phyloP scores from a whole-genome alignment of 2,329 filamentous ascomycete species.

The Xylaria sp. region DNA sequence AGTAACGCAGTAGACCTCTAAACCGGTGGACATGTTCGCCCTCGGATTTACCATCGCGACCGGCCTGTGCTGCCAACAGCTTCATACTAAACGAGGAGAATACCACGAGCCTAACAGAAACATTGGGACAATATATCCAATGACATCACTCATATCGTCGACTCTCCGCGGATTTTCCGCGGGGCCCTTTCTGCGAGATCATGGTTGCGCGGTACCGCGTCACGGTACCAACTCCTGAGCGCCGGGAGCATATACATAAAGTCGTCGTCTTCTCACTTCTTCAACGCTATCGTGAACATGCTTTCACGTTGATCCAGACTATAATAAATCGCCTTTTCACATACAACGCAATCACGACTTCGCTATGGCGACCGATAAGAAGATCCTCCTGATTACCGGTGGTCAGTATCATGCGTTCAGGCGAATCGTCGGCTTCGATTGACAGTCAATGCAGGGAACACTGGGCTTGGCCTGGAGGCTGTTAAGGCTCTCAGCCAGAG shows the following conservation, averaged over 20 bases:
- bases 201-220: neutral
- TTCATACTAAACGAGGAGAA: neutral
- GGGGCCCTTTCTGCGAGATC: neutral
- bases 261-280: neutral
- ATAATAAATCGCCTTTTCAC: neutral
- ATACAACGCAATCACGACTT: neutral
- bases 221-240: neutral
- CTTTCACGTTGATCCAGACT: neutral
- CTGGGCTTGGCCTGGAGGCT: conserved; percentile 38
- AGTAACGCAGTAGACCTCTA: neutral
- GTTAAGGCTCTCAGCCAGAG: conserved; percentile 42
- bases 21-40: conserved; percentile 5
- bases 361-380: conserved; percentile 41
- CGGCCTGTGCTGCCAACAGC: neutral
- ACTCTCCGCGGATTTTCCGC: neutral
- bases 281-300: neutral
- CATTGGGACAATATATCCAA: neutral
- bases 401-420: conserved; percentile 31
- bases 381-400: conserved; percentile 40
- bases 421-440: neutral
- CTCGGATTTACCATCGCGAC: conserved; percentile 23
- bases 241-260: conserved; percentile 11
- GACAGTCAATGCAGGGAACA: conserved; percentile 35
- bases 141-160: neutral
- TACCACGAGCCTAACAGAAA: neutral